phyloP scores from a whole-genome alignment of 2,329 filamentous ascomycete species.

The Hymenoscyphus salicellus region DNA sequence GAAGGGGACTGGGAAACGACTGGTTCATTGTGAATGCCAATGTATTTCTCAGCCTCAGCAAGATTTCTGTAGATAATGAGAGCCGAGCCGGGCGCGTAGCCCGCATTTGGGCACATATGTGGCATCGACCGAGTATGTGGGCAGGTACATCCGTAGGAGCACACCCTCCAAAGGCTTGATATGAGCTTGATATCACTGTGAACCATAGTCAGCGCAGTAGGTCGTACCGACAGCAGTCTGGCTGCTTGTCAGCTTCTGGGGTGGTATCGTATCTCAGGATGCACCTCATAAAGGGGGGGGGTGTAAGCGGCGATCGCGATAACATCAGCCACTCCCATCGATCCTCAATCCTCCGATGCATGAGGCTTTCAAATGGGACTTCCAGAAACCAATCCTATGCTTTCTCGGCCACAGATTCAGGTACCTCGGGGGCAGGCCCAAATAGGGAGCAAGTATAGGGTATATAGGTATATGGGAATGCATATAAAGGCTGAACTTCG shows the following conservation, averaged over 20 bases:
- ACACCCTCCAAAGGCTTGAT: neutral
- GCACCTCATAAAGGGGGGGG: neutral
- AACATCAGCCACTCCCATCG: neutral
- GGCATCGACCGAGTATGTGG: neutral
- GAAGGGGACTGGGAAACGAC: neutral
- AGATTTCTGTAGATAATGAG: conserved; percentile 3
- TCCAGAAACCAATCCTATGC: neutral
- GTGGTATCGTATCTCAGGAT: neutral
- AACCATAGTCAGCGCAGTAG: too few relatives aligned
- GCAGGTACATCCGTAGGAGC: neutral
- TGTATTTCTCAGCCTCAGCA: conserved; percentile 5
- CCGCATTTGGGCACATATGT: neutral
- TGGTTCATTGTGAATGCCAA: neutral
- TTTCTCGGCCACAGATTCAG: neutral
- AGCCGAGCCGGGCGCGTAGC: neutral
- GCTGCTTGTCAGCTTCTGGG: too few relatives aligned
- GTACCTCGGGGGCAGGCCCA: neutral
- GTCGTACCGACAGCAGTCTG: too few relatives aligned
- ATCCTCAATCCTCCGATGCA: neutral
- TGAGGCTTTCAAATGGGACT: neutral
- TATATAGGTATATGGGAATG: neutral
- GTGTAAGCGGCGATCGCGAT: neutral
- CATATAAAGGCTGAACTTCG: neutral
- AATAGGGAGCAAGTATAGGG: neutral
- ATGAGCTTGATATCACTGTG: neutral